phyloP scores from a whole-genome alignment of 805 yeast genomes.

The Candida boleticola region DNA sequence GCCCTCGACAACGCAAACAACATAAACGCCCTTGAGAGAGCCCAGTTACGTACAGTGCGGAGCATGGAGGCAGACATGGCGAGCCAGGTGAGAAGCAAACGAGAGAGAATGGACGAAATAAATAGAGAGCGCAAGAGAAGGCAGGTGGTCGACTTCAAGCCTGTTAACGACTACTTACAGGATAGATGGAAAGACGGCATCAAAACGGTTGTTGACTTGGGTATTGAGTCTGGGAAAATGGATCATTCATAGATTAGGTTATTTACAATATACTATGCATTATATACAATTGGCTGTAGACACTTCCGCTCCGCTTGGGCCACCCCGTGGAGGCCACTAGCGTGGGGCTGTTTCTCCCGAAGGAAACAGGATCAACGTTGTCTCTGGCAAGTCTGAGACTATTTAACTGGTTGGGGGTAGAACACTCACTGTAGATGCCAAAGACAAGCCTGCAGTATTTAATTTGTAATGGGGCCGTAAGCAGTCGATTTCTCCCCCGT shows the following conservation, averaged over 20 bases:
- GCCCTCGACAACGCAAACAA: constrained; percentile 18
- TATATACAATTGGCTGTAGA: too few relatives aligned
- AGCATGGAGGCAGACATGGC: constrained; percentile 19
- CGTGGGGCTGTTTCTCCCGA: too few relatives aligned
- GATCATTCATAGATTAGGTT: constrained; percentile 1
- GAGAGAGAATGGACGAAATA: constrained; percentile 42
- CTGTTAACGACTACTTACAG: constrained; percentile 43
- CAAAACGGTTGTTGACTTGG: constrained; percentile 33
- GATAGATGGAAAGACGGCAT: constrained; percentile 52
- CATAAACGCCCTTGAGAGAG: constrained; percentile 31
- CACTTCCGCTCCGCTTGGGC: too few relatives aligned
- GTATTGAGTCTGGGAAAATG: constrained; percentile 21
- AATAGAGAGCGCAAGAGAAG: constrained; percentile 39
- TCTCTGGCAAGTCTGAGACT: too few relatives aligned
- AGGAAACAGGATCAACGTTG: too few relatives aligned
- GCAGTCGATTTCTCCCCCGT: too few relatives aligned
- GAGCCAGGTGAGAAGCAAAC: constrained; percentile 32
- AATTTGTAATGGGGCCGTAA: too few relatives aligned
- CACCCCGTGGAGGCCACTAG: too few relatives aligned
- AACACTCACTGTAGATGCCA: too few relatives aligned
- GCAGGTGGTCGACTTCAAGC: constrained; percentile 42
- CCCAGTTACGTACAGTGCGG: constrained; percentile 26
- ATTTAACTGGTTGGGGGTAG: too few relatives aligned
- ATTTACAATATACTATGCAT: too few relatives aligned
- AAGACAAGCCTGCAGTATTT: too few relatives aligned